Conservation (phyloP, 2,329 filamentous ascomycete species). For the Capronia coronata region DNA sequence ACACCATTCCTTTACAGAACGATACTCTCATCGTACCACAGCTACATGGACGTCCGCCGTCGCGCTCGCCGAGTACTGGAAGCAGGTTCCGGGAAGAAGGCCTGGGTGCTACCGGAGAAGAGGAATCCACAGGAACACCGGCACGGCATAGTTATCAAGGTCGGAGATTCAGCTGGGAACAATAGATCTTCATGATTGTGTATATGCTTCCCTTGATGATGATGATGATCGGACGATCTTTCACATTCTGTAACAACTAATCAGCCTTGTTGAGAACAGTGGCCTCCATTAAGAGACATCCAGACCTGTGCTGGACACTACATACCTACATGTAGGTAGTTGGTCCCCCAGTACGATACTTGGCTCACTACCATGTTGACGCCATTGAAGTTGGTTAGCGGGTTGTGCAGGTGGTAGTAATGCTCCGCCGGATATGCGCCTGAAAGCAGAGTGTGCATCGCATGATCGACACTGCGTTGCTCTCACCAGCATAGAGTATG, state of each 20-base stretch:
- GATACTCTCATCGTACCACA: slow-evolving; percentile 17
- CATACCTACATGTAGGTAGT: too few species aligned
- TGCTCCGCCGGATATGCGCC: too few species aligned
- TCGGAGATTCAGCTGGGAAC: slow-evolving; percentile 25
- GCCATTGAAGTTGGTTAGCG: too few species aligned
- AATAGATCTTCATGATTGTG: slow-evolving; percentile 7
- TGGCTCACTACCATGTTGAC: too few species aligned
- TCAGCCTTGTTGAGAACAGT: too few species aligned
- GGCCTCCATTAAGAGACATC: too few species aligned
- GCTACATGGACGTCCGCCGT: slow-evolving; percentile 19
- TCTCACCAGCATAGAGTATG: too few species aligned
- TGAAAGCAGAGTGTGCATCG: too few species aligned
- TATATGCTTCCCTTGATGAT: not conserved
- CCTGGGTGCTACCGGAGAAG: slow-evolving; percentile 16
- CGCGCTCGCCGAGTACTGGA: slow-evolving; percentile 23
- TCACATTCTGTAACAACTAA: not conserved
- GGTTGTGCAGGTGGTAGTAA: too few species aligned
- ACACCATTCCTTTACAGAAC: slow-evolving; percentile 3
- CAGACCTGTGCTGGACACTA: too few species aligned
- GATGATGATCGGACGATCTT: slow-evolving; percentile 4
- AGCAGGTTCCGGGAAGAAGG: slow-evolving; percentile 28
- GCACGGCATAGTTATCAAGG: not conserved
- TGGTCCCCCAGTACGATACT: too few species aligned
- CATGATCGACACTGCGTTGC: too few species aligned
- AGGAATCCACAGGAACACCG: slow-evolving; percentile 7